A percentile compares a stretch with the other conserved stretches of the same genome.
These are phyloP conservation scores for Sugiyamaella lignohabitans DNA, from an alignment of 805 yeast species.

Conservation along the genomic window DNA sequence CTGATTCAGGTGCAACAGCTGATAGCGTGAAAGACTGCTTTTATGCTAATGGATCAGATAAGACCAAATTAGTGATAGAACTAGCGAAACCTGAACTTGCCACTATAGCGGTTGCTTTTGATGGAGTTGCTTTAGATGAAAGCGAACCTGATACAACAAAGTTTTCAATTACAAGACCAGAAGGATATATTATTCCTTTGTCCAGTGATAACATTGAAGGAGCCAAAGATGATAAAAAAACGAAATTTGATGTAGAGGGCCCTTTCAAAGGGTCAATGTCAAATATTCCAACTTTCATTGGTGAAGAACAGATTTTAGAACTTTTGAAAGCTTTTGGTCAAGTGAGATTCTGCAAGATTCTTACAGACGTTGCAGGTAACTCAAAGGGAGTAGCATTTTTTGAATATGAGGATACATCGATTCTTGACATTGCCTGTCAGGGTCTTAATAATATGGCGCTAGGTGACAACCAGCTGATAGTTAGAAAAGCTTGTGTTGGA, in stretches of 20 bases:
- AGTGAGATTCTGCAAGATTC: constrained; percentile 37
- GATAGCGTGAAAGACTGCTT: neutral
- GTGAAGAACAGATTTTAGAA: constrained; percentile 40
- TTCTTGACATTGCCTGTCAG: constrained; percentile 27
- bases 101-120: constrained; percentile 45
- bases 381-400: constrained; percentile 55
- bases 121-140: constrained; percentile 24
- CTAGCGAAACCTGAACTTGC: constrained; percentile 48
- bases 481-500: constrained; percentile 36
- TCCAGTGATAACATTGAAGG: constrained; percentile 8
- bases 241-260: constrained; percentile 8
- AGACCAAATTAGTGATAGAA: constrained; percentile 40
- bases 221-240: constrained; percentile 11
- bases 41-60: neutral
- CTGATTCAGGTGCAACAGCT: neutral
- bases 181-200: constrained; percentile 38
- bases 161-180: constrained; percentile 35
- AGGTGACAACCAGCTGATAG: constrained; percentile 33
- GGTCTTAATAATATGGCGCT: constrained; percentile 34
- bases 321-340: constrained; percentile 38
- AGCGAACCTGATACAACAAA: neutral
- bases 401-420: constrained; percentile 33
- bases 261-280: constrained; percentile 42
- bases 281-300: constrained; percentile 39
- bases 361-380: constrained; percentile 41